Evolutionary conservation across 1,139 yeast genomes (phyloP), one percentile per base, ranked within the genome.

Genomic region (Scheffersomyces quercinus): DNA sequence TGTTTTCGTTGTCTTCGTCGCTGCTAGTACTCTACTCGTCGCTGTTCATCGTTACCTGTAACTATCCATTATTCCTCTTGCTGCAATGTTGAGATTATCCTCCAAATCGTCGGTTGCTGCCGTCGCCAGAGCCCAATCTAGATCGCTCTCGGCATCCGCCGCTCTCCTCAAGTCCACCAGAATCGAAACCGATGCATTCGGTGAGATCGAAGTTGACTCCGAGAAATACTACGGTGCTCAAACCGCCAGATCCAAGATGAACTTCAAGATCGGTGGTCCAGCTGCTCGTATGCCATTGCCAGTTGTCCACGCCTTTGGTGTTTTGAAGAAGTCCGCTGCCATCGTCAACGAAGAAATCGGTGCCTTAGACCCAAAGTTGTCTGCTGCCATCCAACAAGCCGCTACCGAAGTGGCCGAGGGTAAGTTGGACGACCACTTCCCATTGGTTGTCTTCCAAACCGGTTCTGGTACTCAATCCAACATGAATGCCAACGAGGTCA

Each of bases 401-500:
- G 98, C 99, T 44, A 85, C 89, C 57, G 99, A 93, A 70, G 98
- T 93, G 38, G 77, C 88, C 43, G 88, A 85, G 56, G 99, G 99
- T 55, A 88, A 90, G 68, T 81, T 93, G 64, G 81, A 84, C 53
- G 96, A 86, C 55, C 96, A 95, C 67, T 93, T 93, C 84, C 99
- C 99, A 47, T 79, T 93, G 66, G 99, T 93, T 50, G 97, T 93
- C 39, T 93, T 88, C 84, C 99, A 93, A 76, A 93, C 99, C 47
- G 99, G 99, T 46, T 88, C 97, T 14, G 99, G 99, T 66, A 93
- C 99, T 49, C 99, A 93, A 73, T 85, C 96, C 53, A 93, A 93
- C 78, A 93, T 93, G 99, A 91, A 93, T 69, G 96, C 98, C 62
- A 93, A 93, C 67, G 99, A 93, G 74, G 99, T 93, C 54, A 93